phyloP scores from a whole-genome alignment of 306 rosid species.

The Dalbergia cultrata region DNA sequence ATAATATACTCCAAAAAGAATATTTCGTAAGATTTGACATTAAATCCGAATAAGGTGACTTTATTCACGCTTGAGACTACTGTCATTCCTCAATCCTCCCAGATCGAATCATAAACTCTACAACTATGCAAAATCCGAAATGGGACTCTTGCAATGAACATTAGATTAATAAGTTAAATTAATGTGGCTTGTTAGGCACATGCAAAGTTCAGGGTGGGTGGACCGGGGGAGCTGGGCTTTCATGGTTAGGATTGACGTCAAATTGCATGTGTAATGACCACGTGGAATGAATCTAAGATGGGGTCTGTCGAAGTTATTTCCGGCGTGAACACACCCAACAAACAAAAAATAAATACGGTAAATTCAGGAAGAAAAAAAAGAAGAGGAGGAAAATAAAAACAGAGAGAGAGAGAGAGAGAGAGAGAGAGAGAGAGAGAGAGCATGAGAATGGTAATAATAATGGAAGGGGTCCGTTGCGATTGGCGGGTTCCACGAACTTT shows the following conservation, averaged over 20 bases:
- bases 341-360: neutral
- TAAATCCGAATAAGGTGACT: neutral
- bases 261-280: neutral
- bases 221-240: neutral
- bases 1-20: neutral
- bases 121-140: no score
- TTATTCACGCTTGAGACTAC: neutral
- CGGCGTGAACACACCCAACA: constrained; percentile 27
- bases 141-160: neutral
- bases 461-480: constrained; percentile 52
- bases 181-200: neutral
- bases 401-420: neutral
- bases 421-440: neutral
- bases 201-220: neutral
- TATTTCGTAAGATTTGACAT: neutral
- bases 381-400: neutral
- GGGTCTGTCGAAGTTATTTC: constrained; percentile 5
- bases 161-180: no score
- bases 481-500: constrained; percentile 68
- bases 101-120: neutral
- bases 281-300: constrained; percentile 38
- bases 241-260: constrained; percentile 19
- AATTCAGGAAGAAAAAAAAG: neutral
- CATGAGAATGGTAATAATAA: constrained; percentile 47
- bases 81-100: neutral